Percentiles rank a stretch among this genome's conserved stretches.
phyloP scores from a whole-genome alignment of 805 yeast genomes.

The Kodamaea sagamina region DNA sequence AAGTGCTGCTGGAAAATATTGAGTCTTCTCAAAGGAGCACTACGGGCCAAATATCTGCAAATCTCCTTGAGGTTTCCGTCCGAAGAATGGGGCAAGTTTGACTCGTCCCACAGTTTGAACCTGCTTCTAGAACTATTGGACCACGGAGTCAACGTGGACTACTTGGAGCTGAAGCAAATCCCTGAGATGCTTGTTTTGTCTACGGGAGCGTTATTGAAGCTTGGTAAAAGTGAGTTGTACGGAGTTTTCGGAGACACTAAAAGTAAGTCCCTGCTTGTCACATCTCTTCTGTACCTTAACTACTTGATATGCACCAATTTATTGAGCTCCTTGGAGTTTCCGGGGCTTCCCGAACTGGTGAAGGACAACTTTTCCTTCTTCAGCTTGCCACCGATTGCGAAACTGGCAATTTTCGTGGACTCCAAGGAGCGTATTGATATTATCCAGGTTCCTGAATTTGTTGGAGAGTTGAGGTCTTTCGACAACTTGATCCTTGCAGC shows the following conservation, averaged over 20 bases:
- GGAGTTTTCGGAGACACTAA: conserved; percentile 20
- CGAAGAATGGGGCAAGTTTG: no score
- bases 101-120: conserved; percentile 6
- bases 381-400: conserved; percentile 34
- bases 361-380: conserved; percentile 19
- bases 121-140: conserved; percentile 27
- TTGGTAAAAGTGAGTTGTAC: conserved; percentile 19
- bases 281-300: conserved; percentile 20
- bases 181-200: neutral
- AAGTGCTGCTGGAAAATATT: no score
- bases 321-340: neutral
- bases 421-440: conserved; percentile 8
- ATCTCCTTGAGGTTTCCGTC: no score
- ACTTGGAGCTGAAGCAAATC: conserved; percentile 8
- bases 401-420: conserved; percentile 22
- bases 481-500: conserved; percentile 13
- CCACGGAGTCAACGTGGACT: conserved; percentile 20
- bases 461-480: conserved; percentile 1
- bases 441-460: conserved; percentile 5
- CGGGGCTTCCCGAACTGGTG: conserved; percentile 1
- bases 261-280: conserved; percentile 24
- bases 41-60: no score
- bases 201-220: neutral
- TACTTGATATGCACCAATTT: conserved; percentile 20
- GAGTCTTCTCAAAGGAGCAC: no score